Base-by-base conservation (phyloP, 164 flowering plant species). In the Hamamelis virginiana region DNA sequence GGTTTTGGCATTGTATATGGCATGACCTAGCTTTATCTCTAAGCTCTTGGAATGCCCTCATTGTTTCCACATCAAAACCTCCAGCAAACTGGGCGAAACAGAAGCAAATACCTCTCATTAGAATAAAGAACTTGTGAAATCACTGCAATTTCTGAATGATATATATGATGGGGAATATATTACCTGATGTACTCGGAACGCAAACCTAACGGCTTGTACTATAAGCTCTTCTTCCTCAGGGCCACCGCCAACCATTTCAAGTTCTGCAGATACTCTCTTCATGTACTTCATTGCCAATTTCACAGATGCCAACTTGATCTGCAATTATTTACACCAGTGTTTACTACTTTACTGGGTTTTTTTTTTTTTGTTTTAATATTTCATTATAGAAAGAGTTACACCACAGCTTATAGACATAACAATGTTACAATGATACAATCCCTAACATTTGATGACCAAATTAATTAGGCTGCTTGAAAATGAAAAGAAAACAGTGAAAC, bases 131-230 rank as follows among this genome's bases (percentile, higher is more conserved):
- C 27, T 15, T 47, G 33, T 33, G 66, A 11, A 21, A 11, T 27
- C 9, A 28, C 23, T 19, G 23, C 6, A 33, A 43, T 14, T 10
- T 0, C 59, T 52, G 5, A 65, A 41, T 53, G 13, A 13, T 21
- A 43, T 8, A 4, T 21, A 9, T 11, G 21, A 66, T 15, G 16
- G 57, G 45, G 45, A 21, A 10, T 16, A 22, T 1, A 19, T 78
- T 64, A 92, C 98, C 98, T 95, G 98, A 86, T 95, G 98, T 25
- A 92, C 97, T 25, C 97, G 83, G 74, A 91, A 95, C 1, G 98
- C 98, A 72, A 88, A 92, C 73, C 94, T 77, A 26, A 95, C 98
- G 0, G 91, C 97, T 78, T 91, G 97, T 18, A 92, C 88, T n/a
- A 91, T 87, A 61, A 95, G 76, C 75, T 95, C 98, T 71, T 95